These are phyloP conservation scores for Kwoniella botswanensis DNA, from an alignment of 768 basidiomycete species.

Conservation along the genomic window DNA sequence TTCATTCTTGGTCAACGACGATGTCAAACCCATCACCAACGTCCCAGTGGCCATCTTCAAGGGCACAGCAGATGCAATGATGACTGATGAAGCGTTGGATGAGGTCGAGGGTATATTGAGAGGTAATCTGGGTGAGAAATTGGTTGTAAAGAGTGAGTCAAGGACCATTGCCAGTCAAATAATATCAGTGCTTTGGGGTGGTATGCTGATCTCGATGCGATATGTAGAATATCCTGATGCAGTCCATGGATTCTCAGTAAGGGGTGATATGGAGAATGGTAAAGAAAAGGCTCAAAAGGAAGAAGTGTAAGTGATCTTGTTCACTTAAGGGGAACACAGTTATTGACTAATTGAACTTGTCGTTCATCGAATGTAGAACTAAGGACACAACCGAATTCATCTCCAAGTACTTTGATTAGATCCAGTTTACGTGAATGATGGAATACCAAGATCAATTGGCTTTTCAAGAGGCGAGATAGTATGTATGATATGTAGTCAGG, in stretches of 20 bases:
- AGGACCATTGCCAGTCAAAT: background rate
- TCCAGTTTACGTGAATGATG: too few species aligned
- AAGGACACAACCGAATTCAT: slow-evolving; percentile 22
- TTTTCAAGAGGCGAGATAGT: too few species aligned
- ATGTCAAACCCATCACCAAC: slow-evolving; percentile 47
- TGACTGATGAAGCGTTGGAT: slow-evolving; percentile 38
- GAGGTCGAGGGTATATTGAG: slow-evolving; percentile 42
- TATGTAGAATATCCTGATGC: slow-evolving; percentile 26
- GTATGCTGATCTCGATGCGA: background rate
- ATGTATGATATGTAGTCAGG: background rate
- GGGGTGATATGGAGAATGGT: slow-evolving; percentile 49
- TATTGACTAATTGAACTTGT: background rate
- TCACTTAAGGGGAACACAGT: background rate
- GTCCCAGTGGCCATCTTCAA: slow-evolving; percentile 51
- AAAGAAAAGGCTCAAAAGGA: slow-evolving; percentile 55
- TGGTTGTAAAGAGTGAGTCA: slow-evolving; percentile 41
- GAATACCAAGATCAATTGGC: too few species aligned
- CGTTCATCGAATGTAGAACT: background rate
- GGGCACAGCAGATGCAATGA: slow-evolving; percentile 52
- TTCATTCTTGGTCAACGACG: slow-evolving; percentile 50
- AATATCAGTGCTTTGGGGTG: too few species aligned
- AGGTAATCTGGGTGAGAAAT: slow-evolving; percentile 41
- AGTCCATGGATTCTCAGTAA: slow-evolving; percentile 56
- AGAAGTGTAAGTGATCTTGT: slow-evolving; percentile 24
- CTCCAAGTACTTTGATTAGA: slow-evolving; percentile 17